A percentile compares a stretch with the other conserved stretches of the same genome.
Conservation (phyloP, 768 basidiomycete species). For the Dendrothele bispora region DNA sequence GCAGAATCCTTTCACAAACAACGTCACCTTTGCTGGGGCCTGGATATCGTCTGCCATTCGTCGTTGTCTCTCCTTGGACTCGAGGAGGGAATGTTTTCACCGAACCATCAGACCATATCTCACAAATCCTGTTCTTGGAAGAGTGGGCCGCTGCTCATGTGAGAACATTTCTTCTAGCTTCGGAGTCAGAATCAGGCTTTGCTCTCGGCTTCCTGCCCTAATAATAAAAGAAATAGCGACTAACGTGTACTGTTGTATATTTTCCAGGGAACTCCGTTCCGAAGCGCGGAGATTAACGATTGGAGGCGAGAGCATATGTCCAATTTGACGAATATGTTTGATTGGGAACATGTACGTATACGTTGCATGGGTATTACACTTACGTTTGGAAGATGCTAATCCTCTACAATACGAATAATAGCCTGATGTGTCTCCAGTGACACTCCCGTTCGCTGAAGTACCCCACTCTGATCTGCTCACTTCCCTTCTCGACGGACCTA, state of each 20-base stretch:
- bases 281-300: conserved; percentile 4
- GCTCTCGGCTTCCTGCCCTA: too few relatives aligned
- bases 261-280: conserved; percentile 6
- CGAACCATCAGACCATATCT: conserved; percentile 5
- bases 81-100: conserved; percentile 6
- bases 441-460: conserved; percentile 2
- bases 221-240: too few relatives aligned
- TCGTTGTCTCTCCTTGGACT: conserved; percentile 8
- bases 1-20: conserved; percentile 4
- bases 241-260: not conserved
- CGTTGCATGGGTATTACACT: too few relatives aligned
- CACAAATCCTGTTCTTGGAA: conserved; percentile 5
- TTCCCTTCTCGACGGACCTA: conserved; percentile 5
- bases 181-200: too few relatives aligned
- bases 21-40: conserved; percentile 3
- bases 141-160: conserved; percentile 6
- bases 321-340: conserved; percentile 1
- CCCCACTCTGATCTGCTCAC: conserved; percentile 7
- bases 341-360: not conserved
- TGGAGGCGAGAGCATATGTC: conserved; percentile 11
- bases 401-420: not conserved
- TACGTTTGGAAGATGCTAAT: too few relatives aligned
- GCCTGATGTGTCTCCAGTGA: conserved; percentile 4
- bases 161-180: too few relatives aligned
- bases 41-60: conserved; percentile 5